Evolutionary conservation across 176 grass and related monocot species (phyloP).

Genomic region (Musa troglodytarum): DNA sequence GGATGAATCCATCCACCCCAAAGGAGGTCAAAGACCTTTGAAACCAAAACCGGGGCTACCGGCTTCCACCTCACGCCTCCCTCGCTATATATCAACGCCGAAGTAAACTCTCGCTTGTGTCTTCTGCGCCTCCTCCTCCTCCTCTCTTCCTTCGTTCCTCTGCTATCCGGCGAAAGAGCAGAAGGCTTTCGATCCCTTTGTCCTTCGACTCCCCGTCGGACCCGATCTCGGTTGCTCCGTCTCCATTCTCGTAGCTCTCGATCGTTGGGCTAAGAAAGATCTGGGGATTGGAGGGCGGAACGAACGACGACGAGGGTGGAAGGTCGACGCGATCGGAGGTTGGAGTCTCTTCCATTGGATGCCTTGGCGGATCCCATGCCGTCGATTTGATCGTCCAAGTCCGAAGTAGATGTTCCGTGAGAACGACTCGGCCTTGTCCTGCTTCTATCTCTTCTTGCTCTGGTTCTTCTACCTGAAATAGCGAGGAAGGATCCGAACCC

Average conservation of each 20-base stretch:
- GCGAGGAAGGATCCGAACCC: not conserved
- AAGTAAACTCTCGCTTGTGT: not conserved
- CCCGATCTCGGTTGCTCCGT: not conserved
- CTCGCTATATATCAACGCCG: not conserved
- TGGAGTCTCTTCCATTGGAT: not conserved
- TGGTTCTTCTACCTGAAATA: constrained; percentile 12
- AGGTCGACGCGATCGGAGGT: not conserved
- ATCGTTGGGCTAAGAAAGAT: not conserved
- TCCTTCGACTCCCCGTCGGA: not conserved
- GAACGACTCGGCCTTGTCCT: constrained; percentile 9
- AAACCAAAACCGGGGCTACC: not conserved
- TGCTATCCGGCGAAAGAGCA: not conserved
- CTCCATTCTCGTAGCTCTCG: not conserved
- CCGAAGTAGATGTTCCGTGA: constrained; percentile 1
- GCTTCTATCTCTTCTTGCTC: constrained; percentile 17
- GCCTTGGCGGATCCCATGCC: not conserved
- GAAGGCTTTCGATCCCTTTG: not conserved
- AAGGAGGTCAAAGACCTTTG: not conserved
- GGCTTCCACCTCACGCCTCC: not conserved
- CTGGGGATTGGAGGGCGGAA: not conserved
- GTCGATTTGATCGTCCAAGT: not conserved
- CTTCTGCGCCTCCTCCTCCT: not conserved
- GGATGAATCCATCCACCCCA: not conserved
- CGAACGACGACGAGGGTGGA: not conserved
- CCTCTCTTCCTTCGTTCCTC: not conserved